A percentile compares a stretch with the other conserved stretches of the same genome.
These are phyloP conservation scores for Gleditsia sinensis DNA, from an alignment of 306 rosid genomes.

Conservation along the genomic window DNA sequence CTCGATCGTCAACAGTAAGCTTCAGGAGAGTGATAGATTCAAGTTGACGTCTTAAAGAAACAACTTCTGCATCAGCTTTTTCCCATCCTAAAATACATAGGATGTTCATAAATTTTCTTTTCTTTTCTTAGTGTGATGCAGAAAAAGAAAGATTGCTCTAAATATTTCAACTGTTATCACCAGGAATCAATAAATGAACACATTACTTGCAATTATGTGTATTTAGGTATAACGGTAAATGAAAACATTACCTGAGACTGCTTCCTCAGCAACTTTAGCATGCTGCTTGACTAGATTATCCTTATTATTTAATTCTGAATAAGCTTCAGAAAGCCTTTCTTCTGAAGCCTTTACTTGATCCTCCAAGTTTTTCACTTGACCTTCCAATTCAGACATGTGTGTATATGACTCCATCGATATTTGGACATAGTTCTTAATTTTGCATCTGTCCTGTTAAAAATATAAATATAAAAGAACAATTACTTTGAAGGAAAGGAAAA, in stretches of 20 bases:
- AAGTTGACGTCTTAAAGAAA: conserved; percentile 65
- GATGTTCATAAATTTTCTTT: background rate
- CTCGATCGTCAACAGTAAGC: conserved; percentile 75
- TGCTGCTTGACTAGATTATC: conserved; percentile 82
- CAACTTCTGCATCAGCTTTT: conserved; percentile 92
- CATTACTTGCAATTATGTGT: background rate
- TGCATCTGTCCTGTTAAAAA: conserved; percentile 57
- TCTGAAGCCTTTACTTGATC: conserved; percentile 66
- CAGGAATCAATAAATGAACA: background rate
- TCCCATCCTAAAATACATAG: conserved; percentile 78
- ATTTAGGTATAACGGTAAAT: background rate
- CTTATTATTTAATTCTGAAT: conserved; percentile 70
- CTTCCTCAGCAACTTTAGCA: conserved; percentile 97
- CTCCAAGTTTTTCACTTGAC: conserved; percentile 64
- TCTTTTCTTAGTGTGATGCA: background rate
- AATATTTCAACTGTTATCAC: background rate
- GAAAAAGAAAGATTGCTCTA: background rate
- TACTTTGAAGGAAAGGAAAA: conserved; percentile 15
- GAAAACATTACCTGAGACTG: conserved; percentile 71
- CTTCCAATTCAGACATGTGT: conserved; percentile 70
- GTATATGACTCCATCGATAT: conserved; percentile 85
- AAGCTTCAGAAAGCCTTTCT: conserved; percentile 60
- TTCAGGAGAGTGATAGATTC: conserved; percentile 76
- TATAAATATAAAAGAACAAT: background rate
- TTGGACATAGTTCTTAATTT: conserved; percentile 74